Conservation (phyloP, 306 rosid genomes). For the Lablab purpureus region DNA sequence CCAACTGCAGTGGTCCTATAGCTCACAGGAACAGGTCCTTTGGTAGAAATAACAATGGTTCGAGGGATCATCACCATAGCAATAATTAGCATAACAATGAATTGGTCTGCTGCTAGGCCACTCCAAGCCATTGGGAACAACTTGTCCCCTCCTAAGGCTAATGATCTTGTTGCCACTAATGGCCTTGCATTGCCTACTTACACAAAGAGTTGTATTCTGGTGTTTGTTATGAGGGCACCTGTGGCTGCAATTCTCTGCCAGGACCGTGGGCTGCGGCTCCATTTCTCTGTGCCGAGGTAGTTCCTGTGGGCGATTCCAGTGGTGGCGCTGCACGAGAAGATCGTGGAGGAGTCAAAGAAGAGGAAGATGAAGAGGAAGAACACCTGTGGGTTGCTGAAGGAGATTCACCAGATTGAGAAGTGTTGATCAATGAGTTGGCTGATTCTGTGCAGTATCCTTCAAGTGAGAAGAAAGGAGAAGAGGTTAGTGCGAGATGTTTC, state of each 20-base stretch:
- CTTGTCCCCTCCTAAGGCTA: constrained; percentile 67
- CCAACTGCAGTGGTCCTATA: constrained; percentile 51
- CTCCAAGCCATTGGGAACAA: constrained; percentile 80
- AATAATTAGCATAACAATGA: constrained; percentile 44
- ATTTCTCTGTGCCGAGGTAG: constrained; percentile 63
- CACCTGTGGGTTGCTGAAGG: constrained; percentile 75
- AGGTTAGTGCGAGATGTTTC: constrained; percentile 77
- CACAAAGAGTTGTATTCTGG: constrained; percentile 64
- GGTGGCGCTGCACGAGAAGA: constrained; percentile 69
- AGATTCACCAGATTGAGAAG: constrained; percentile 85
- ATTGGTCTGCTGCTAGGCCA: constrained; percentile 94
- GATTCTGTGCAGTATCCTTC: constrained; percentile 79
- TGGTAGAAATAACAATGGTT: constrained; percentile 60
- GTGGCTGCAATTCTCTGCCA: constrained; percentile 99
- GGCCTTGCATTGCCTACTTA: constrained; percentile 72
- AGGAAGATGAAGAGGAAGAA: constrained; percentile 79
- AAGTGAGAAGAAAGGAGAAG: constrained; percentile 68
- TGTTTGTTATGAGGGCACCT: constrained; percentile 85
- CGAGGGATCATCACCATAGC: constrained; percentile 34
- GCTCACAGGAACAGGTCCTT: constrained; percentile 86
- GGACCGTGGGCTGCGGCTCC: constrained; percentile 83
- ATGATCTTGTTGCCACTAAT: constrained; percentile 62
- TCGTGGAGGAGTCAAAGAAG: constrained; percentile 80
- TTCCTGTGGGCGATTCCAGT: constrained; percentile 76
- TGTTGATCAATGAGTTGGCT: constrained; percentile 70